Percentiles rank a stretch among this genome's conserved stretches.
Conservation (phyloP, 495 filamentous ascomycete species). For the Penicillium taxi region DNA sequence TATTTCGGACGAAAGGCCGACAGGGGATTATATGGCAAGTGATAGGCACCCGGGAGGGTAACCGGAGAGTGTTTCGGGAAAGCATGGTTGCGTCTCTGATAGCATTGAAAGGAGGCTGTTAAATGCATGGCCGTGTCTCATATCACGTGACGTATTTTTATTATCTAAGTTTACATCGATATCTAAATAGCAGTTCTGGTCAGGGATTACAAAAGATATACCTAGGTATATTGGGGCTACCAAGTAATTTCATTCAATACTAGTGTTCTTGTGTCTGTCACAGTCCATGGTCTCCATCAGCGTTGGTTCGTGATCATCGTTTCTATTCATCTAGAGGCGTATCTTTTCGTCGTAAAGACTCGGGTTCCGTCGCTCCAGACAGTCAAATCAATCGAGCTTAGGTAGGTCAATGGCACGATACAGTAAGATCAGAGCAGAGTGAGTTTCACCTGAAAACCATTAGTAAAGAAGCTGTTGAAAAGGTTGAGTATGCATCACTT, state of each 20-base stretch:
- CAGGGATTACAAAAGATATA: too few relatives aligned
- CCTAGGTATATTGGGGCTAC: too few relatives aligned
- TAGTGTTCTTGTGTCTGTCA: background rate
- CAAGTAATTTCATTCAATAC: too few relatives aligned
- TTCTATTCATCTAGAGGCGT: constrained; percentile 24
- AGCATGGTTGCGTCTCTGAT: constrained; percentile 19
- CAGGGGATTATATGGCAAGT: background rate
- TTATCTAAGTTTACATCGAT: background rate
- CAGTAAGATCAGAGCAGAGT: constrained; percentile 87
- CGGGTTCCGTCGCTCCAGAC: constrained; percentile 4
- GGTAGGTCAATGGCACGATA: constrained; percentile 76
- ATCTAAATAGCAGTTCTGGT: too few relatives aligned
- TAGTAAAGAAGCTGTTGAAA: constrained; percentile 6
- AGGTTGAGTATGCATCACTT: constrained; percentile 19
- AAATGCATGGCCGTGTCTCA: constrained; percentile 6
- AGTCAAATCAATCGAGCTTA: constrained; percentile 33
- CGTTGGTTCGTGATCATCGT: constrained; percentile 19
- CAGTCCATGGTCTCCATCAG: constrained; percentile 3
- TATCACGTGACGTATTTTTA: constrained; percentile 11
- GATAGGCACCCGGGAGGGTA: constrained; percentile 11
- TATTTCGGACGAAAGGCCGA: constrained; percentile 14
- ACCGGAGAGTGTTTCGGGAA: constrained; percentile 21
- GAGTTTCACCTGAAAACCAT: constrained; percentile 62
- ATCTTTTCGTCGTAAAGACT: constrained; percentile 1
- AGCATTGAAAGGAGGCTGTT: background rate